Base-by-base conservation (phyloP, 768 basidiomycete species). In the Cystofilobasidium macerans region DNA sequence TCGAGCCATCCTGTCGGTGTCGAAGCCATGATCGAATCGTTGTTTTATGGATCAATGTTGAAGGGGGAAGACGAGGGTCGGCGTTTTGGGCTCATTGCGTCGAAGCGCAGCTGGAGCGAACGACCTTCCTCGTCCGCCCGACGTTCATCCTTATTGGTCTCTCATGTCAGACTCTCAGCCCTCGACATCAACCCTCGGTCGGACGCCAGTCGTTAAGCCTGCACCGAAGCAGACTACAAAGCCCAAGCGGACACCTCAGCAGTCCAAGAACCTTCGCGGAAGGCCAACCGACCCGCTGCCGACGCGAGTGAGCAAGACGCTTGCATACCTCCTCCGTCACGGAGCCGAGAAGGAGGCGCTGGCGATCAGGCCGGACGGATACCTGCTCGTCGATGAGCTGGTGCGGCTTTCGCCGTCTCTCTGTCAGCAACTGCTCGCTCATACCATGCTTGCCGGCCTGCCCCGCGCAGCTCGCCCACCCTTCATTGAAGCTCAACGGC, bases 301-400 rank as follows among this genome's bases (percentile, higher is more conserved):
- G 18, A 43, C 40, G 16, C 35, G 84, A 14, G 71, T 88, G 18
- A 90, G 88, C 18, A 97, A 95, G 76, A 88, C 88, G 0, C 77
- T 98, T 12, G 86, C 91, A 0, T 97, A 87, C 82, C 78, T 98
- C 30, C 82, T 98, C n/a, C 82, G 93, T 4, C 94, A 98, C 74
- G 89, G 87, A 0, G 90, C 92, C 24, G 79, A 83, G 69, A 83
- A 82, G 42, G 85, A 93, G 68, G 83, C 85, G 0, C 73, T 97
- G 6, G 71, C 78, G 5, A 86, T 97, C 78, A 83, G 93, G 11
- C 72, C 80, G 35, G 94, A 97, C 72, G 94, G 94, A 20, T 97
- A 85, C 72, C 84, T 91, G 3, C 81, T 82, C 69, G 87, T 97
- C 8, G 77, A 79, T 2, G 89, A 93, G 69, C 78, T 98, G 71